Evolutionary conservation across 768 basidiomycete species (phyloP).

Genomic region (Exidia glandulosa): DNA sequence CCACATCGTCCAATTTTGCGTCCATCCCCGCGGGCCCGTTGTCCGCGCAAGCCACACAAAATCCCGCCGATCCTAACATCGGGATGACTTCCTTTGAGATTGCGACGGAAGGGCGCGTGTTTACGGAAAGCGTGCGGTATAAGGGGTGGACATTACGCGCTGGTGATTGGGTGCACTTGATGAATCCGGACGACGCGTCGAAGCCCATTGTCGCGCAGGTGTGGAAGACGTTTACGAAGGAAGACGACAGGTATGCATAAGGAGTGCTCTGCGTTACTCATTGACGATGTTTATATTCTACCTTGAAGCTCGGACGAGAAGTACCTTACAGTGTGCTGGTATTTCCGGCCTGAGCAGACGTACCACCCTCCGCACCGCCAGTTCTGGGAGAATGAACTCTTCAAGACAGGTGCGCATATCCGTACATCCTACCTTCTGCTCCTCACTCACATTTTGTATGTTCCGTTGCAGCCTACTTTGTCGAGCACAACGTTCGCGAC

Average conservation of each 20-base stretch:
- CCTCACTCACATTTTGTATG: constrained; percentile 3
- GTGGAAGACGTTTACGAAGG: constrained; percentile 42
- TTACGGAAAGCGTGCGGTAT: constrained; percentile 65
- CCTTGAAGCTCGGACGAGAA: constrained; percentile 50
- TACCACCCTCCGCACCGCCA: constrained; percentile 66
- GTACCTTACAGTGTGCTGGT: constrained; percentile 79
- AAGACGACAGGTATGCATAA: constrained; percentile 4
- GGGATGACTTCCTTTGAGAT: constrained; percentile 65
- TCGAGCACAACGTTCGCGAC: constrained; percentile 83
- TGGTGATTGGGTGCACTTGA: constrained; percentile 86
- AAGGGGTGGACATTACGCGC: constrained; percentile 66
- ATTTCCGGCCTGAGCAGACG: constrained; percentile 85
- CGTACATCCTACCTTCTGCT: constrained; percentile 1
- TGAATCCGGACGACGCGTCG: constrained; percentile 80
- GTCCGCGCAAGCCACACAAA: constrained; percentile 20
- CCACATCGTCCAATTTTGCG: constrained; percentile 59
- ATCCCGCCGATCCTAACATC: constrained; percentile 36
- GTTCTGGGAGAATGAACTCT: constrained; percentile 88
- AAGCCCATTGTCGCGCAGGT: constrained; percentile 85
- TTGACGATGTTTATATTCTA: constrained; percentile 13
- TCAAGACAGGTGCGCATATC: constrained; percentile 70
- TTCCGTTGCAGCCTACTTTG: constrained; percentile 66
- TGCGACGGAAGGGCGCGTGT: constrained; percentile 59
- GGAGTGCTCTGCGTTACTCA: neutral
- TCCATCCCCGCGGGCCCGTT: constrained; percentile 65